Percentiles rank a stretch among this genome's conserved stretches.
These are phyloP conservation scores for Leccinum imitatum DNA, from an alignment of 768 basidiomycete genomes.

Conservation along the genomic window DNA sequence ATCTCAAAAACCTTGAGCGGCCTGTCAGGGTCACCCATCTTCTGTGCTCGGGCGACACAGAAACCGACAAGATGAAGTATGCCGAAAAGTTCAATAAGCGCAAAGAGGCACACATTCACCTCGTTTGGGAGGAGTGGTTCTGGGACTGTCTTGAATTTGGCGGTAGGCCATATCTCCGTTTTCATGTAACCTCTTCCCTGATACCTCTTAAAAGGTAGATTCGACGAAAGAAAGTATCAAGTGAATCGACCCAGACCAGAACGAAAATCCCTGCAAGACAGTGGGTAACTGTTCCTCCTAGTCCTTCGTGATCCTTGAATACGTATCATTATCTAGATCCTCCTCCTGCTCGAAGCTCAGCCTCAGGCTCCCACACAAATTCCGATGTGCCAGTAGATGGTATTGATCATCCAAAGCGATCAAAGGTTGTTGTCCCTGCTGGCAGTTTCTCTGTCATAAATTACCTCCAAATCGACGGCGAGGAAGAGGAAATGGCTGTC, in stretches of 20 bases:
- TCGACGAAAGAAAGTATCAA: conserved; percentile 61
- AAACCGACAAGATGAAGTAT: conserved; percentile 75
- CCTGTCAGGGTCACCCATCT: conserved; percentile 84
- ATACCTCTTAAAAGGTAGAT: conserved; percentile 45
- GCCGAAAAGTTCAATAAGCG: conserved; percentile 70
- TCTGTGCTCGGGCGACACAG: conserved; percentile 65
- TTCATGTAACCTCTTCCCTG: neutral
- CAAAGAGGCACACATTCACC: conserved; percentile 69
- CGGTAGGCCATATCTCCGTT: conserved; percentile 39
- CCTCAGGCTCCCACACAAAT: conserved; percentile 14
- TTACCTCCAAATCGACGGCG: conserved; percentile 22
- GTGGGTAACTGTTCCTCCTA: conserved; percentile 12
- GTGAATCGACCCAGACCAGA: conserved; percentile 61
- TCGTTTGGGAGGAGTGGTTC: conserved; percentile 97
- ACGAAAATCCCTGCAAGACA: conserved; percentile 38
- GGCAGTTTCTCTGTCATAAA: conserved; percentile 23
- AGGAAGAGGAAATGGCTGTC: conserved; percentile 58
- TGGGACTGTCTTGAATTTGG: conserved; percentile 86
- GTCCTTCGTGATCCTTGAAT: neutral
- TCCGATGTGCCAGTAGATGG: conserved; percentile 12
- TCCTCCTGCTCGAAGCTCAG: conserved; percentile 13
- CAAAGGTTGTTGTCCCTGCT: conserved; percentile 10
- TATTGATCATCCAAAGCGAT: conserved; percentile 22
- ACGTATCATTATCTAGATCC: conserved; percentile 10
- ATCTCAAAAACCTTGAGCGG: conserved; percentile 73